Percentiles rank a stretch among this genome's conserved stretches.
Evolutionary conservation across 176 grass and related monocot species (phyloP).

Genomic region (Hordeum vulgare): MorexV3_pseudomolecules_assembly NC_058521.1:55592408-55592907

Average conservation of each 20-base stretch:
- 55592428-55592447: not conserved
- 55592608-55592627: not conserved
- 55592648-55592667: not conserved
- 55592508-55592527: too few species aligned
- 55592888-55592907: slow-evolving; percentile 7
- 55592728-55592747: not conserved
- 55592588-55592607: slow-evolving; percentile 18
- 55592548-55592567: not conserved
- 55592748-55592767: not conserved
- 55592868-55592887: slow-evolving; percentile 6
- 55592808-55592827: slow-evolving; percentile 13
- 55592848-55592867: not conserved
- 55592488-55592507: too few species aligned
- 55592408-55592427: not conserved
- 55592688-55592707: slow-evolving; percentile 31
- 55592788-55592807: slow-evolving; percentile 10
- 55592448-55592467: too few species aligned
- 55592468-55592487: too few species aligned
- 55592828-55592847: not conserved
- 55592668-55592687: not conserved
- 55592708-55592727: not conserved
- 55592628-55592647: not conserved
- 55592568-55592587: not conserved
- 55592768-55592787: not conserved
- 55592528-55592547: too few species aligned